Percentiles rank a stretch among this genome's conserved stretches.
Evolutionary conservation across 225 moss, liverwort and hornwort species (phyloP).

Genomic region (Climacium dendroides): DNA sequence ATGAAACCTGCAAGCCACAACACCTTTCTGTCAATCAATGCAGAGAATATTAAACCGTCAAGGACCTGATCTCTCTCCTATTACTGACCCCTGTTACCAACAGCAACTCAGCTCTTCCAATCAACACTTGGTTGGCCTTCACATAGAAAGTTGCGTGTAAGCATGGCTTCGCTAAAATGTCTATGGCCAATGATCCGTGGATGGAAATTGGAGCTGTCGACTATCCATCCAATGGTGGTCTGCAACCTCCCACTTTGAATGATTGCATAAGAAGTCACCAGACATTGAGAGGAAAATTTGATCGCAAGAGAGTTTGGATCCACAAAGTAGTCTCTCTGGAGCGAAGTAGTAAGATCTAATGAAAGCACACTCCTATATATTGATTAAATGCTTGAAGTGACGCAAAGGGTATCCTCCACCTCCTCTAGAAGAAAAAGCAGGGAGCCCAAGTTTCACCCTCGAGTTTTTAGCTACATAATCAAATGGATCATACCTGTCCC

Average conservation of each 20-base stretch:
- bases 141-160: background rate
- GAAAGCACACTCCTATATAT: background rate
- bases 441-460: background rate
- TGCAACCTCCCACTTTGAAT: background rate
- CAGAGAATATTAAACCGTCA: background rate
- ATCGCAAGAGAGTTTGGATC: background rate
- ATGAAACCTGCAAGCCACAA: slow-evolving; percentile 35
- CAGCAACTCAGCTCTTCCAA: background rate
- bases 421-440: background rate
- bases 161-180: background rate
- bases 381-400: background rate
- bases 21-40: background rate
- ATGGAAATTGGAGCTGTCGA: background rate
- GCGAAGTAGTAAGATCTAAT: too few relatives aligned
- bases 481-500: slow-evolving; percentile 25
- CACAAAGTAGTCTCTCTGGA: background rate
- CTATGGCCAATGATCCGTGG: background rate
- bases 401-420: background rate
- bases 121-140: background rate
- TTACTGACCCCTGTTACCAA: background rate
- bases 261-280: background rate
- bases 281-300: background rate
- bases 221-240: background rate
- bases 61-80: background rate
- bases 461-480: background rate